Evolutionary conservation across 176 grass and related monocot species (phyloP).

Genomic region (Coix lacrymajobi): DNA sequence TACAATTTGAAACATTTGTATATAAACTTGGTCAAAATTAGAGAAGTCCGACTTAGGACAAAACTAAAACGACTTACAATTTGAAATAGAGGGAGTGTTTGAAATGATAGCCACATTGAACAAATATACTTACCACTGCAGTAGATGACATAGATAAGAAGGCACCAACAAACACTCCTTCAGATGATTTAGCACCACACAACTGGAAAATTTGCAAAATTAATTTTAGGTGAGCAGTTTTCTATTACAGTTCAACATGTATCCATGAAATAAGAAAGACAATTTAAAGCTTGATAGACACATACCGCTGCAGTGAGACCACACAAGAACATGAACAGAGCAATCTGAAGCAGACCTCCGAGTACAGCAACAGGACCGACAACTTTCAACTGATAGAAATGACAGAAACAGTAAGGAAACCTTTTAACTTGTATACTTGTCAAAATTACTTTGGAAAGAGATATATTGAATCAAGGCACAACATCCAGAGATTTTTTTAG

Average conservation of each 20-base stretch:
- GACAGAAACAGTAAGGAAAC: conserved; percentile 22
- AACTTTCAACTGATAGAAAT: conserved; percentile 65
- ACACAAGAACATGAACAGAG: conserved; percentile 95
- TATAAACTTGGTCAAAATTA: neutral
- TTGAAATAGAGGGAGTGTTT: neutral
- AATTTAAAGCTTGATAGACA: neutral
- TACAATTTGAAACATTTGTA: neutral
- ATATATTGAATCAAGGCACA: neutral
- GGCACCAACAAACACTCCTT: conserved; percentile 94
- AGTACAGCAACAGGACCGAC: conserved; percentile 87
- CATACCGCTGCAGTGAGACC: conserved; percentile 93
- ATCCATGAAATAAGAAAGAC: conserved; percentile 10
- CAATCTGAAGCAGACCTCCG: conserved; percentile 97
- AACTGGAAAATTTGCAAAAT: conserved; percentile 48
- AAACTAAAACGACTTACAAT: neutral
- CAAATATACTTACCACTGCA: conserved; percentile 81
- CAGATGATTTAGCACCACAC: conserved; percentile 84
- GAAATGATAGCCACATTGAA: conserved; percentile 1
- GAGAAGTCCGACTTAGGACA: neutral
- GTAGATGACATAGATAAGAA: conserved; percentile 99
- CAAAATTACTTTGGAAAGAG: neutral
- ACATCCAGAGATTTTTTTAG: neutral
- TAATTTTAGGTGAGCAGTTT: neutral
- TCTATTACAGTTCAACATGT: conserved; percentile 7
- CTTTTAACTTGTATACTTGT: conserved; percentile 3